A percentile compares a stretch with the other conserved stretches of the same genome.
These are phyloP conservation scores for Plasmopara viticola DNA, from an alignment of 352 stramenopile genomes.

Conservation along the genomic window DNA sequence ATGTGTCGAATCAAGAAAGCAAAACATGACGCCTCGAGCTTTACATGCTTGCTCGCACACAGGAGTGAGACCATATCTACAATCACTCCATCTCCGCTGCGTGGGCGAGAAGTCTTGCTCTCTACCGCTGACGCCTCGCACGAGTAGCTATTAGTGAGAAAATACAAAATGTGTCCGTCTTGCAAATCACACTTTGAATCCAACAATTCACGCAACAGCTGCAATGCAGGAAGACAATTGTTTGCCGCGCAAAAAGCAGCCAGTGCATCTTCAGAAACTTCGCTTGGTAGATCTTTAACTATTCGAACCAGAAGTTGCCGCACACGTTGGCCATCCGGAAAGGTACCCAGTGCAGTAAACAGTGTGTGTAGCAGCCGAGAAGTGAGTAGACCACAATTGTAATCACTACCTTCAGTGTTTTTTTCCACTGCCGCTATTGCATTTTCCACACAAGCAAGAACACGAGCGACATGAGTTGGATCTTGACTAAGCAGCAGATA, in stretches of 20 bases:
- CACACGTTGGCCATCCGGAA: conserved; percentile 30
- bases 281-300: conserved; percentile 29
- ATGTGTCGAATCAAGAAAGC: conserved; percentile 47
- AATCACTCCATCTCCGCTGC: conserved; percentile 20
- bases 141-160: conserved; percentile 45
- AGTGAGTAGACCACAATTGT: conserved; percentile 24
- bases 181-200: conserved; percentile 26
- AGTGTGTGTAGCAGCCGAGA: conserved; percentile 47
- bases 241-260: conserved; percentile 51
- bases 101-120: conserved; percentile 18
- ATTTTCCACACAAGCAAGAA: conserved; percentile 35
- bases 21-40: conserved; percentile 32
- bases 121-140: conserved; percentile 12
- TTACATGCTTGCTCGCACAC: conserved; percentile 19
- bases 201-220: conserved; percentile 36
- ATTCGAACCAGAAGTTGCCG: conserved; percentile 42
- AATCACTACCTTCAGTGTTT: conserved; percentile 2
- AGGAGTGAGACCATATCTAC: conserved; percentile 26
- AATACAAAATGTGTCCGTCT: conserved; percentile 56
- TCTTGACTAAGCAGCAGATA: conserved; percentile 40
- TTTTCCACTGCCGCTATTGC: conserved; percentile 8
- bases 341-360: conserved; percentile 34
- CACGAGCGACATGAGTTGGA: conserved; percentile 25
- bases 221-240: conserved; percentile 22
- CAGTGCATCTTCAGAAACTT: conserved; percentile 39